A percentile compares a stretch with the other conserved stretches of the same genome.
These are phyloP conservation scores for Achaetomiella virescens DNA, from an alignment of 495 filamentous ascomycete species.

Conservation along the genomic window DNA sequence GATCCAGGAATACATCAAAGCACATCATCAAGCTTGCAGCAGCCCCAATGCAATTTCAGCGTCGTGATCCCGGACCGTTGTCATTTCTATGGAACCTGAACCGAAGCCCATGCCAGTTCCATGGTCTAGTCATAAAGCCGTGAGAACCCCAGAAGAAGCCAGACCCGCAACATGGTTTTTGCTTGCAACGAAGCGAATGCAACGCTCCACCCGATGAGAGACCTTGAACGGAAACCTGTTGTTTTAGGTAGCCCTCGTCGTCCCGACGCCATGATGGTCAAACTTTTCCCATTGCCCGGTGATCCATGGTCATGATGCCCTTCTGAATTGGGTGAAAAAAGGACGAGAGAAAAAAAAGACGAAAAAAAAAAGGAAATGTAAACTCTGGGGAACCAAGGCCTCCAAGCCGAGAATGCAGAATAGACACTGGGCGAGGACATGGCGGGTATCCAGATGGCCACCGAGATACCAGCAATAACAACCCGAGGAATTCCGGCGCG, in stretches of 20 bases:
- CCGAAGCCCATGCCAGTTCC: conserved; percentile 23
- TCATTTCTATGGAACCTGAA: conserved; percentile 20
- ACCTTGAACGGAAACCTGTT: conserved; percentile 3
- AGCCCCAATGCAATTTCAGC: too few species aligned
- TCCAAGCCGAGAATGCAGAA: conserved; percentile 13
- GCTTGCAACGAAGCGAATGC: conserved; percentile 12
- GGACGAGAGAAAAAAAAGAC: conserved; percentile 8
- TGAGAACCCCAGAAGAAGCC: conserved; percentile 13
- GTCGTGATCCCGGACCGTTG: conserved; percentile 14
- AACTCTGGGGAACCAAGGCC: conserved; percentile 3
- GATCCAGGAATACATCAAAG: background rate
- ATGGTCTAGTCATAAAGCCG: conserved; percentile 31
- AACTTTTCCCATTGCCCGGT: conserved; percentile 31
- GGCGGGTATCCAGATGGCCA: conserved; percentile 33
- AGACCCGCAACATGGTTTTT: conserved; percentile 16
- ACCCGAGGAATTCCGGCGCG: conserved; percentile 24
- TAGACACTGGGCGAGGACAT: conserved; percentile 18
- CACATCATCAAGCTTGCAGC: background rate
- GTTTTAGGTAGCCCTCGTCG: conserved; percentile 19
- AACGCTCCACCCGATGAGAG: conserved; percentile 12
- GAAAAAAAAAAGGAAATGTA: conserved; percentile 16
- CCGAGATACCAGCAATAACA: conserved; percentile 27
- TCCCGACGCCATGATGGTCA: conserved; percentile 29
- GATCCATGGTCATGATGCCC: conserved; percentile 22
- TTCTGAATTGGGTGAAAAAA: conserved; percentile 11